Percentiles rank a stretch among this genome's conserved stretches.
Evolutionary conservation across 768 basidiomycete species (phyloP).

Genomic region (Tephrocybe sp.): DNA sequence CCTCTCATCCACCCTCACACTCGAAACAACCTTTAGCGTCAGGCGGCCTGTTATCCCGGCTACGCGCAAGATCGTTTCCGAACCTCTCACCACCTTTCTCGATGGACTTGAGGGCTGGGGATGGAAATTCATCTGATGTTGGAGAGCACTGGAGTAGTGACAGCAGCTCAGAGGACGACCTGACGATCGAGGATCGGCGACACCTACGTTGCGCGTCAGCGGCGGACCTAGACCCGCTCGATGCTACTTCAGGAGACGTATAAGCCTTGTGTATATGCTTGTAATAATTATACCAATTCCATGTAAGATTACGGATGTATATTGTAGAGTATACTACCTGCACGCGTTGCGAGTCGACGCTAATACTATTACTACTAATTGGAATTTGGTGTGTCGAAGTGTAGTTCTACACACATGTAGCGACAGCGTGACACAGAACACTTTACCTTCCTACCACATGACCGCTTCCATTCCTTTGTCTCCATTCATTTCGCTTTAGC

Average conservation of each 20-base stretch:
- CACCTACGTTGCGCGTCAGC: constrained; percentile 12
- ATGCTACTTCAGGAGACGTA: constrained; percentile 1
- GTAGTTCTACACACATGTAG: too few relatives aligned
- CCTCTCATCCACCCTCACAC: constrained; percentile 8
- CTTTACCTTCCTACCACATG: too few relatives aligned
- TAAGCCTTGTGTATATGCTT: constrained; percentile 2
- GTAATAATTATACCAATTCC: not conserved
- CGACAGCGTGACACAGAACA: too few relatives aligned
- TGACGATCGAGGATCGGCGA: constrained; percentile 18
- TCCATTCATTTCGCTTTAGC: too few relatives aligned
- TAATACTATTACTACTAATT: too few relatives aligned
- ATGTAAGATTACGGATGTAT: too few relatives aligned
- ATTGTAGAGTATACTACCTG: too few relatives aligned
- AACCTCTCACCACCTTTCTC: constrained; percentile 37
- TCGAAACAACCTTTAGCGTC: too few relatives aligned
- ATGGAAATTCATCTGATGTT: constrained; percentile 25
- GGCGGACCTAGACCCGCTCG: constrained; percentile 1
- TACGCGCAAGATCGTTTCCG: constrained; percentile 46
- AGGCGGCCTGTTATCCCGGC: constrained; percentile 39
- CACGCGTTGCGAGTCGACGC: too few relatives aligned
- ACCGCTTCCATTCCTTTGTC: too few relatives aligned
- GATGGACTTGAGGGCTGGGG: constrained; percentile 18
- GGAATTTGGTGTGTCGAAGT: too few relatives aligned
- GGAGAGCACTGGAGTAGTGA: constrained; percentile 58
- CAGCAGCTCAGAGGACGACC: constrained; percentile 53